These are phyloP conservation scores for Ganoderma lucidum DNA, from an alignment of 1,284 basidiomycete species.

Conservation along the genomic window DNA sequence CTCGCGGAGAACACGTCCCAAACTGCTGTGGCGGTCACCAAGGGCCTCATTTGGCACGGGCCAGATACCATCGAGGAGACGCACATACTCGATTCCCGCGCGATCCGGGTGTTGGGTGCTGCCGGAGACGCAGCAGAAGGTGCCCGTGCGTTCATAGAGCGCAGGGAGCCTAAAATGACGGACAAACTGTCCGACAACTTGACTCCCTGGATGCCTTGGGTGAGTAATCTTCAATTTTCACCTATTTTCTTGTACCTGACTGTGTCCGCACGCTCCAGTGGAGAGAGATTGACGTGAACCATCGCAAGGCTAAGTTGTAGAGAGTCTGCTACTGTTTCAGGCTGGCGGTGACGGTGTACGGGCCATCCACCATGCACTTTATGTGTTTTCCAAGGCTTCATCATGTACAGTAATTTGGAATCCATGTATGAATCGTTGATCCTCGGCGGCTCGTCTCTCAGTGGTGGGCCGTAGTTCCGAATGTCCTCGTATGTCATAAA, in stretches of 20 bases:
- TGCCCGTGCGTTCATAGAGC: constrained; percentile 56
- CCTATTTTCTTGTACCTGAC: not conserved
- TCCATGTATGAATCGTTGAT: not conserved
- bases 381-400: not conserved
- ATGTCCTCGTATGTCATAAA: no score
- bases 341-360: not conserved
- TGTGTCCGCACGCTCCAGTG: constrained; percentile 15
- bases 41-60: constrained; percentile 58
- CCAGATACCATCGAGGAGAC: constrained; percentile 60
- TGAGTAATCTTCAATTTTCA: constrained; percentile 36
- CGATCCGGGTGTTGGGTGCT: constrained; percentile 49
- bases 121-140: constrained; percentile 57
- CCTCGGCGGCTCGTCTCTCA: not conserved
- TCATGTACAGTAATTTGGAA: not conserved
- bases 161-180: constrained; percentile 51
- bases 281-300: constrained; percentile 22
- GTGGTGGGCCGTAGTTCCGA: not conserved
- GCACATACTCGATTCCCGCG: constrained; percentile 60
- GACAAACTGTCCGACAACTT: constrained; percentile 51
- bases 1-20: constrained; percentile 60
- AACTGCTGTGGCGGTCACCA: constrained; percentile 57
- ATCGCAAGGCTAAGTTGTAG: constrained; percentile 29
- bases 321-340: not conserved
- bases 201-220: constrained; percentile 59
- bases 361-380: not conserved